Evolutionary conservation across 1,139 yeast genomes (phyloP), one percentile per base, ranked within the genome.

Genomic region (Magnusiomyces magnusii): DNA sequence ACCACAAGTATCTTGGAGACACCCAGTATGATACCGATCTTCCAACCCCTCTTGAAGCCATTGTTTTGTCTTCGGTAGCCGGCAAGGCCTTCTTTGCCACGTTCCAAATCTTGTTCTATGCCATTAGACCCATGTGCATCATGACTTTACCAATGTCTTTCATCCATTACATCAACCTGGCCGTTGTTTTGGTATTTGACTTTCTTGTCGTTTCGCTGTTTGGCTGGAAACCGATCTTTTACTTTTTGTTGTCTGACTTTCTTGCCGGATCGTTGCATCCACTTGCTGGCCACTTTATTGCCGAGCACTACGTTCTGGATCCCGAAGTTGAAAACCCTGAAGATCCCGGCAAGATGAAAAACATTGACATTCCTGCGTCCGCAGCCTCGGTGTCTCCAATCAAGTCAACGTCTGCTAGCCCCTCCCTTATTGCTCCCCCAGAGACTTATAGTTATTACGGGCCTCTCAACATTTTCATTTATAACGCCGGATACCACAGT

Each of bases 391-490:
- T 28, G 3, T 53, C 57, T 19, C 68, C 68, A 52, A 53, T 54
- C 68, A 68, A 68, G 1, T 59, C 27, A 1, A 67, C 44, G 2
- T 44, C 55, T 21, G 55, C 44, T 2, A 13, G 39, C 3, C 56
- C 58, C 31, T 56, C 64, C 5, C 58, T 54, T n/a, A 56, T 36
- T n/a, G 65, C 50, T 60, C 69, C 36, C 67, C 95, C 95, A 0
- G 97, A 91, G 70, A 91, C 97, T 0, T 91, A 86, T 69, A 87
- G 95, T 13, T 91, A 91, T 74, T 91, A 91, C 67, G 97, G 97
- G 0, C 75, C 83, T 23, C 78, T 91, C 66, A 91, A 91, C 69
- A 63, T 77, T 39, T 74, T 91, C 61, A 89, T 95, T 0, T 91
- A 96, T 92, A 91, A 91, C 67, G 97, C 90, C 10, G 97, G 97